Base-by-base conservation (phyloP, 2,329 filamentous ascomycete species). In the Thielaviopsis euricoi region DNA sequence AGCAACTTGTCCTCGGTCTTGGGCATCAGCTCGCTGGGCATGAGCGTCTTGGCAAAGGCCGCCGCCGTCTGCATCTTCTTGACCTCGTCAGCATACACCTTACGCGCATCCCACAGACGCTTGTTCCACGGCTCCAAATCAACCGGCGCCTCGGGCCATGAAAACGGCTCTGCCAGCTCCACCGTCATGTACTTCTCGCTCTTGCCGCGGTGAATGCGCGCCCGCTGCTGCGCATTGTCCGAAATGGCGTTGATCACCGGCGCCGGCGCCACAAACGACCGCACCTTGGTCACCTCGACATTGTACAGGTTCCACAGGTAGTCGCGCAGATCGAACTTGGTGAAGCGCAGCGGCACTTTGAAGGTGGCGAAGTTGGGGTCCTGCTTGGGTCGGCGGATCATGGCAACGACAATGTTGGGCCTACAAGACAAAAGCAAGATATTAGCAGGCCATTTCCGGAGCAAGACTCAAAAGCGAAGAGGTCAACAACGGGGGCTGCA, bases 271-370 rank as follows among this genome's bases (percentile, higher is more conserved):
- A 62, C 61, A 67, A 81, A 91, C 56, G 87, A 89, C 61, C 91
- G 86, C 62, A 97, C 82, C 63, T 76, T 76, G 56, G 81, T 74
- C 57, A 85, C 81, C 62, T 83, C 78, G 61, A 97, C 83, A 61
- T 79, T 77, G 76, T 98, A 98, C 50, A 80, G 80, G 70, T 95
- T 83, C 74, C 81, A 87, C 62, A 98, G 84, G 75, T 97, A 98
- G 74, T 96, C 90, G 70, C 89, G 87, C 49, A 98, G 74, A 70
- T 98, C 93, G 71, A 97, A 85, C 74, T 98, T 98, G 77, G 89
- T 95, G 77, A 96, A 89, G 65, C 81, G 83, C 65, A 97, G 79
- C 12, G 93, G 93, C 33, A 96, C 91, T 66, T 85, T 78, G 80
- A 98, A 98, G 65, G 83, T 85, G 62, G 91, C 93, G 69, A 87